Evolutionary conservation across 768 basidiomycete genomes (phyloP).

Genomic region (Lentinula boryana): DNA sequence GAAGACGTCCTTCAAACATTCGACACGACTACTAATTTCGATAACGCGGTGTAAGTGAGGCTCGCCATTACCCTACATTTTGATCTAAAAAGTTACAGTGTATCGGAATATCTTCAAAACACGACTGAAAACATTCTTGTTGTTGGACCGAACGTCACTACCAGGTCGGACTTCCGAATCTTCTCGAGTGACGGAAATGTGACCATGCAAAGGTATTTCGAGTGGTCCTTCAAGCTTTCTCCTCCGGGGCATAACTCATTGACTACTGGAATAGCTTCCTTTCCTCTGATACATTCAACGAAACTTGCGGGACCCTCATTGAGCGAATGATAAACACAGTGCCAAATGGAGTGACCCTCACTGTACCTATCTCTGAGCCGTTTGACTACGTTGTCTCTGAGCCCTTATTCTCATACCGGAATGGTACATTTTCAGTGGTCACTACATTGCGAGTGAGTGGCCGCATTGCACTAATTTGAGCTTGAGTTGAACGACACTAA

Average conservation of each 20-base stretch:
- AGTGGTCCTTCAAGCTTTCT: neutral
- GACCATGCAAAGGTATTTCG: constrained; percentile 14
- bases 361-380: constrained; percentile 27
- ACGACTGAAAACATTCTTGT: constrained; percentile 14
- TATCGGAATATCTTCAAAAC: constrained; percentile 7
- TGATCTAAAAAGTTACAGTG: neutral
- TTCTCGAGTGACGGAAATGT: constrained; percentile 16
- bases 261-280: neutral
- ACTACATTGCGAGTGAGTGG: constrained; percentile 30
- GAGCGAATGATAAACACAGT: constrained; percentile 44
- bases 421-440: constrained; percentile 32
- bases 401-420: constrained; percentile 26
- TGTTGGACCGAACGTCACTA: constrained; percentile 13
- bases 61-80: neutral
- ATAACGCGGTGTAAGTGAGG: constrained; percentile 5
- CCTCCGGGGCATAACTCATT: neutral
- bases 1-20: neutral
- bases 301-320: constrained; percentile 32
- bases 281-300: constrained; percentile 22
- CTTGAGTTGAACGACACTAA: neutral
- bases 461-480: neutral
- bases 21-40: neutral
- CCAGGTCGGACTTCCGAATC: constrained; percentile 17
- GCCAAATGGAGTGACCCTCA: constrained; percentile 36
- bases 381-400: constrained; percentile 26